These are phyloP conservation scores for Clonostachys solani DNA, from an alignment of 2,329 filamentous ascomycete genomes.

Conservation along the genomic window DNA sequence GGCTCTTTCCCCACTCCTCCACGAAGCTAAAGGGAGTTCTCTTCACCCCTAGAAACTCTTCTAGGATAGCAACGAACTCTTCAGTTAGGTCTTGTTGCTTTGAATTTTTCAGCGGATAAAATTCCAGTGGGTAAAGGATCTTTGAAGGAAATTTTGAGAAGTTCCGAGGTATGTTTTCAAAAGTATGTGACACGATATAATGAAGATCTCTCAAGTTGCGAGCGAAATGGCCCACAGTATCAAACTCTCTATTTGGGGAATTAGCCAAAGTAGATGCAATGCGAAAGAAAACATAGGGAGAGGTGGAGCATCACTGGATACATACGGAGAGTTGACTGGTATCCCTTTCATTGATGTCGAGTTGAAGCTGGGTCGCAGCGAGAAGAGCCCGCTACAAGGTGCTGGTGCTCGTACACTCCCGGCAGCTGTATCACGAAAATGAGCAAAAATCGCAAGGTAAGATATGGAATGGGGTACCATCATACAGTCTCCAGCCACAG, in stretches of 20 bases:
- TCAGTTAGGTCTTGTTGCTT: background rate
- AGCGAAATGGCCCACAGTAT: constrained; percentile 13
- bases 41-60: constrained; percentile 11
- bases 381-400: constrained; percentile 19
- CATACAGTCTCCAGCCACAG: constrained; percentile 10
- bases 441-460: constrained; percentile 4
- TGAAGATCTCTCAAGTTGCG: constrained; percentile 18
- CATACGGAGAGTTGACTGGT: constrained; percentile 11
- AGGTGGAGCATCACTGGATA: background rate
- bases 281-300: no score
- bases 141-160: background rate
- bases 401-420: constrained; percentile 10
- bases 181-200: constrained; percentile 5
- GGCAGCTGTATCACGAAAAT: constrained; percentile 9
- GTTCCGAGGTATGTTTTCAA: constrained; percentile 7
- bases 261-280: no score
- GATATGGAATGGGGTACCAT: no score
- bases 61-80: constrained; percentile 15
- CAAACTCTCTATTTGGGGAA: constrained; percentile 6
- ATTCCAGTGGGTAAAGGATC: background rate
- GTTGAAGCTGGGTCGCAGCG: constrained; percentile 14
- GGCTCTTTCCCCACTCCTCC: constrained; percentile 10
- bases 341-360: constrained; percentile 7
- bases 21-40: constrained; percentile 10
- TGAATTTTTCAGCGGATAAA: background rate